Evolutionary conservation across 257 asterid genomes (phyloP).

Genomic region (Vinca minor): DNA sequence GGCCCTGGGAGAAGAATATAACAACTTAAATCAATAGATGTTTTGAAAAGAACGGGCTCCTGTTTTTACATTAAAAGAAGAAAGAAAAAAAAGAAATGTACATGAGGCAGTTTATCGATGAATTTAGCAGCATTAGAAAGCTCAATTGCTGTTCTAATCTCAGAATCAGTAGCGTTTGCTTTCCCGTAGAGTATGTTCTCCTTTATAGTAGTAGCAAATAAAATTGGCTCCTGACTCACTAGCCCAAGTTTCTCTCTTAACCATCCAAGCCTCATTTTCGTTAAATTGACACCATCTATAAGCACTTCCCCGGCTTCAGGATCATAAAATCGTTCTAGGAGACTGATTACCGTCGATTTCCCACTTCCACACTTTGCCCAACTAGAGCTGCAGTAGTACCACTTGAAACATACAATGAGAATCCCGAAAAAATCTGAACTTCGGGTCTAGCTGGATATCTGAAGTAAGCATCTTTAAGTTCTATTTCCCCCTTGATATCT

Average conservation of each 20-base stretch:
- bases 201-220: slow-evolving; percentile 45
- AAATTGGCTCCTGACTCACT: slow-evolving; percentile 73
- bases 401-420: slow-evolving; percentile 35
- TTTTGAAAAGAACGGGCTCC: background rate
- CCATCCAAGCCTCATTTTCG: slow-evolving; percentile 40
- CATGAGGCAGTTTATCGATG: slow-evolving; percentile 58
- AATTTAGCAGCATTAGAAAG: slow-evolving; percentile 81
- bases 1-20: slow-evolving; percentile 45
- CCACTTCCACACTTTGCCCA: slow-evolving; percentile 91
- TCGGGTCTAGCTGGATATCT: slow-evolving; percentile 73
- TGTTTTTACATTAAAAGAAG: too few species aligned
- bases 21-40: background rate
- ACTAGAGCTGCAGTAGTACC: slow-evolving; percentile 65
- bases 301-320: slow-evolving; percentile 54
- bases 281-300: slow-evolving; percentile 48
- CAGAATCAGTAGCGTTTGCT: slow-evolving; percentile 52
- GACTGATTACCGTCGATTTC: slow-evolving; percentile 58
- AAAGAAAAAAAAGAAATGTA: slow-evolving; percentile 8
- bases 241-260: slow-evolving; percentile 55
- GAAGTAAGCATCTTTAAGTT: slow-evolving; percentile 49
- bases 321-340: slow-evolving; percentile 66
- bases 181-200: slow-evolving; percentile 62
- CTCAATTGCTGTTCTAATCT: slow-evolving; percentile 53
- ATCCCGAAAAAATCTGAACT: slow-evolving; percentile 54
- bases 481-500: slow-evolving; percentile 54